Percentiles rank a stretch among this genome's conserved stretches.
These are phyloP conservation scores for Agaricus subrufescens DNA, from an alignment of 768 basidiomycete genomes.

Conservation along the genomic window DNA sequence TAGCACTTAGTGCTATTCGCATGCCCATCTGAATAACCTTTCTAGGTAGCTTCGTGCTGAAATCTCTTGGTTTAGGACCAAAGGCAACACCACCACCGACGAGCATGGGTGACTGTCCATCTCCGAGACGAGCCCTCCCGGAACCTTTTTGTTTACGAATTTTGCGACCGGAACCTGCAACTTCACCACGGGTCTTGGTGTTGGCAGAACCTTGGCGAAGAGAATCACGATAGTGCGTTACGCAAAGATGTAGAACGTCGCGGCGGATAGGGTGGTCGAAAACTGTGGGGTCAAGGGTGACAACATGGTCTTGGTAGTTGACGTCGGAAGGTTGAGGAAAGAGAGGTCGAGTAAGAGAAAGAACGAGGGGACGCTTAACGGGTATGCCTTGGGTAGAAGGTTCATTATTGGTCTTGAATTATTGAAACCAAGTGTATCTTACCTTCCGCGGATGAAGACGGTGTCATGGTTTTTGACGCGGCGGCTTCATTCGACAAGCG, in stretches of 20 bases:
- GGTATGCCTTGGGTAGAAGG: constrained; percentile 27
- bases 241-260: constrained; percentile 91
- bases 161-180: constrained; percentile 85
- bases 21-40: constrained; percentile 93
- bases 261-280: constrained; percentile 87
- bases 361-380: constrained; percentile 44
- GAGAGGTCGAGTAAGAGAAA: constrained; percentile 59
- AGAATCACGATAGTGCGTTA: constrained; percentile 81
- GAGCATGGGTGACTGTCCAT: constrained; percentile 81
- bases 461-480: neutral
- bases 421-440: neutral
- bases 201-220: constrained; percentile 89
- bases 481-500: constrained; percentile 4
- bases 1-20: constrained; percentile 82
- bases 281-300: constrained; percentile 71
- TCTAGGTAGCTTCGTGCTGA: constrained; percentile 86
- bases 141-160: constrained; percentile 89
- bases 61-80: constrained; percentile 88
- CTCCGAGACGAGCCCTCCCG: constrained; percentile 87
- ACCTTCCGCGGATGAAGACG: constrained; percentile 4
- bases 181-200: constrained; percentile 90
- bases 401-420: neutral
- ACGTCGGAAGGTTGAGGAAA: constrained; percentile 37
- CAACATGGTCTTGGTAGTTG: constrained; percentile 39
- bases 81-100: constrained; percentile 91